Conservation (phyloP, 1,284 basidiomycete genomes). For the Moniliophthora roreri region DNA sequence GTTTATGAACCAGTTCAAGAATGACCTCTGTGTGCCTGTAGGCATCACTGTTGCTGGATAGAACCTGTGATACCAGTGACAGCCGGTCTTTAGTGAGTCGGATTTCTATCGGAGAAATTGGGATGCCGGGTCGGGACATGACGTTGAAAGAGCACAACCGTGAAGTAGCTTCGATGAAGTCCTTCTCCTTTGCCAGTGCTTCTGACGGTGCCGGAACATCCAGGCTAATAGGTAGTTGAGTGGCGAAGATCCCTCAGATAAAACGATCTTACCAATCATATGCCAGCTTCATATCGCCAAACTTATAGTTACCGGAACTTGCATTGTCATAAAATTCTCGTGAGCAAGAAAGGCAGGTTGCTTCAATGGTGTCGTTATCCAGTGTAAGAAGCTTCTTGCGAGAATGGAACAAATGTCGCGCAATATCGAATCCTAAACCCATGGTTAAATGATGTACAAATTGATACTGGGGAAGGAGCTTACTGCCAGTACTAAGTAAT, state of each 20-base stretch:
- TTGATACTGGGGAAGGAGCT: constrained; percentile 39
- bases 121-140: constrained; percentile 68
- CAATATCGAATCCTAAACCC: constrained; percentile 73
- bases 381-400: constrained; percentile 53
- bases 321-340: constrained; percentile 94
- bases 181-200: constrained; percentile 68
- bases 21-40: constrained; percentile 90
- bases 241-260: background rate
- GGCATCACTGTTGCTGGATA: constrained; percentile 80
- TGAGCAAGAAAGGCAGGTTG: constrained; percentile 78
- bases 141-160: constrained; percentile 84
- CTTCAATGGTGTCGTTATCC: constrained; percentile 58
- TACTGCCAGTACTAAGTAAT: constrained; percentile 81
- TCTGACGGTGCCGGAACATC: constrained; percentile 69
- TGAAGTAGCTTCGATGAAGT: constrained; percentile 94
- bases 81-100: constrained; percentile 85
- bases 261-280: constrained; percentile 79
- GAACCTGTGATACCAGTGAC: constrained; percentile 76
- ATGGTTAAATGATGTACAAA: constrained; percentile 4
- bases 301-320: constrained; percentile 85
- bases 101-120: constrained; percentile 88
- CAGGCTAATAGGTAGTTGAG: constrained; percentile 48
- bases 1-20: constrained; percentile 83
- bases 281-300: constrained; percentile 92
- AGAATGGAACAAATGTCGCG: constrained; percentile 63